Percentiles rank a stretch among this genome's conserved stretches.
These are phyloP conservation scores for Fusarium sp. DNA, from an alignment of 2,329 filamentous ascomycete genomes.

Conservation along the genomic window DNA sequence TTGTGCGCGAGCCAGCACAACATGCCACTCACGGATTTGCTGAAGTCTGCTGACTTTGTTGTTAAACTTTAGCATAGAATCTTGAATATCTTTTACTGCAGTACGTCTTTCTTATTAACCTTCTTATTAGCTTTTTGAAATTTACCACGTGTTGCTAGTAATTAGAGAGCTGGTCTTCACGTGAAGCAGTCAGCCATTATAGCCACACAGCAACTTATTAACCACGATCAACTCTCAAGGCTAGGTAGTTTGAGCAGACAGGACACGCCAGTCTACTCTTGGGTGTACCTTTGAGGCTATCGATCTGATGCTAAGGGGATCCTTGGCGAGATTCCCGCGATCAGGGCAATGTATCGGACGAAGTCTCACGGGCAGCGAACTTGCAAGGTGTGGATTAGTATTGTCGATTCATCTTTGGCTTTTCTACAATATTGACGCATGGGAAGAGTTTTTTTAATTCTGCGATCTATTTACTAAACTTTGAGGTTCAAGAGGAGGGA, in stretches of 20 bases:
- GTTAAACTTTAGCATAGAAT: not conserved
- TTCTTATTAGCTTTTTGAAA: no score
- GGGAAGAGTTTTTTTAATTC: not conserved
- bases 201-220: not conserved
- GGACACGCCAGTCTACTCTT: no score
- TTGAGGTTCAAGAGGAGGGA: not conserved
- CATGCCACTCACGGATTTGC: not conserved
- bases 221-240: not conserved
- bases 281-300: accelerated
- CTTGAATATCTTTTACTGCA: not conserved
- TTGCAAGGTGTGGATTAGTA: not conserved
- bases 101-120: accelerated
- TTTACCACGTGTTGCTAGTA: not conserved
- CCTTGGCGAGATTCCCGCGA: no score
- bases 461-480: not conserved
- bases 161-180: not conserved
- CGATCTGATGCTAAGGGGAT: not conserved
- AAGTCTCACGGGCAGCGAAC: not conserved
- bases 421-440: accelerated
- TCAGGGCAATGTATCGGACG: not conserved
- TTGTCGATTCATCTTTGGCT: not conserved
- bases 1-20: not conserved
- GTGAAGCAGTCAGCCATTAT: not conserved
- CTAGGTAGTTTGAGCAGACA: accelerated
- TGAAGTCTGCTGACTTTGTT: no score